Conservation (phyloP, 2,329 filamentous ascomycete species). For the Ramichloridium luteum region DNA sequence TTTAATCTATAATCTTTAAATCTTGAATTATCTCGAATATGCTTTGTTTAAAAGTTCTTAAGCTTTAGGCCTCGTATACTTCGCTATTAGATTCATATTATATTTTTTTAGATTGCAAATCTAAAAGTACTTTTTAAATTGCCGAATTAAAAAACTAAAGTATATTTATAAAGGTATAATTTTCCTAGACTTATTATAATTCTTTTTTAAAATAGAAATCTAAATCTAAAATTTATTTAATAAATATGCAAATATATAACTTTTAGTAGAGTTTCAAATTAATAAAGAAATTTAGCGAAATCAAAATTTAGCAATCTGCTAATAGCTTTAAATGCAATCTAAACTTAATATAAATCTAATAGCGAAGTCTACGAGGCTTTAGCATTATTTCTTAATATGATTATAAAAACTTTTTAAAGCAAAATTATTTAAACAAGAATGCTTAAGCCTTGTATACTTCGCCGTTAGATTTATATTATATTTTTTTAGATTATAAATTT, state of each 20-base stretch:
- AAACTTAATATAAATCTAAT: too few species aligned
- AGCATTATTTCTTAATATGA: too few species aligned
- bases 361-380: too few species aligned
- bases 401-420: too few species aligned
- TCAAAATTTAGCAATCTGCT: not conserved
- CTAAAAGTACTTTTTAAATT: not conserved
- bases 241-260: too few species aligned
- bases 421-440: too few species aligned
- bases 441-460: not conserved
- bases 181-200: too few species aligned
- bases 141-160: not conserved
- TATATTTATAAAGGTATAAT: slow-evolving; percentile 1
- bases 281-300: too few species aligned
- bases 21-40: slow-evolving; percentile 1
- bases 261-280: too few species aligned
- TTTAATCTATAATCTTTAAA: slow-evolving; percentile 1
- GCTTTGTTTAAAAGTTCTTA: not conserved
- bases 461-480: not conserved
- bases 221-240: too few species aligned
- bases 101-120: not conserved
- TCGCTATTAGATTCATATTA: not conserved
- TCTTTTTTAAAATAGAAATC: not conserved
- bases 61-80: not conserved
- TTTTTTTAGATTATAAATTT: not conserved
- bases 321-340: slow-evolving; percentile 1